Conservation (phyloP, 1,284 basidiomycete species). For the Xanthoconium separans region DNA sequence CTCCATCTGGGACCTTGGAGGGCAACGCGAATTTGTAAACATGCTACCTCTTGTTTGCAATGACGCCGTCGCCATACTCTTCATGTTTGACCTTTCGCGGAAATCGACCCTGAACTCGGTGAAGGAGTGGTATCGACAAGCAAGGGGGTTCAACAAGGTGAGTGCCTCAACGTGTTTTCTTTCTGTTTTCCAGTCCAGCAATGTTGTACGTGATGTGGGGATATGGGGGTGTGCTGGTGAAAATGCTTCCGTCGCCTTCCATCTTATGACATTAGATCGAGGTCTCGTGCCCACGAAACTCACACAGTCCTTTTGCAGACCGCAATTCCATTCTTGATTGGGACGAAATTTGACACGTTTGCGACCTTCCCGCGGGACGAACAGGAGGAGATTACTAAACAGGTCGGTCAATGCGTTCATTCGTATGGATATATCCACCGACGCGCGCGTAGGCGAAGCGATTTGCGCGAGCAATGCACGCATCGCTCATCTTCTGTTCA, state of each 20-base stretch:
- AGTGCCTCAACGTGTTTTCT: conserved; percentile 22
- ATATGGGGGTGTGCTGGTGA: not conserved
- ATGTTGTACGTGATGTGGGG: not conserved
- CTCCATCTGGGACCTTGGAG: conserved; percentile 98
- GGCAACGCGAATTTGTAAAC: conserved; percentile 97
- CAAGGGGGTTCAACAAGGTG: conserved; percentile 97
- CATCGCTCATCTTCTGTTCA: conserved; percentile 97
- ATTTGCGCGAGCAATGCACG: conserved; percentile 98
- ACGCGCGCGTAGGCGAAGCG: conserved; percentile 73
- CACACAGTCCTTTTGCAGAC: conserved; percentile 53
- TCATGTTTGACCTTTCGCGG: conserved; percentile 98
- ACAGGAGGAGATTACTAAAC: conserved; percentile 98
- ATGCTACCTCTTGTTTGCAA: conserved; percentile 99
- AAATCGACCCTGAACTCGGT: conserved; percentile 97
- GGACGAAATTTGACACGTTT: conserved; percentile 98
- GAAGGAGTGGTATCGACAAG: conserved; percentile 99
- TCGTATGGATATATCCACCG: conserved; percentile 8
- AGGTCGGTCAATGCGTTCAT: conserved; percentile 47
- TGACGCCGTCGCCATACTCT: conserved; percentile 96
- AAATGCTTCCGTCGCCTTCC: not conserved
- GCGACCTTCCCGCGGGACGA: conserved; percentile 94
- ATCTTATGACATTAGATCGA: conserved; percentile 3
- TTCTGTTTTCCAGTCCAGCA: not conserved
- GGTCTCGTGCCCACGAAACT: conserved; percentile 14
- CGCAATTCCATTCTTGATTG: conserved; percentile 94